These are phyloP conservation scores for Spinacia oleracea DNA, from an alignment of 179 eudicot species.

Conservation along the genomic window DNA sequence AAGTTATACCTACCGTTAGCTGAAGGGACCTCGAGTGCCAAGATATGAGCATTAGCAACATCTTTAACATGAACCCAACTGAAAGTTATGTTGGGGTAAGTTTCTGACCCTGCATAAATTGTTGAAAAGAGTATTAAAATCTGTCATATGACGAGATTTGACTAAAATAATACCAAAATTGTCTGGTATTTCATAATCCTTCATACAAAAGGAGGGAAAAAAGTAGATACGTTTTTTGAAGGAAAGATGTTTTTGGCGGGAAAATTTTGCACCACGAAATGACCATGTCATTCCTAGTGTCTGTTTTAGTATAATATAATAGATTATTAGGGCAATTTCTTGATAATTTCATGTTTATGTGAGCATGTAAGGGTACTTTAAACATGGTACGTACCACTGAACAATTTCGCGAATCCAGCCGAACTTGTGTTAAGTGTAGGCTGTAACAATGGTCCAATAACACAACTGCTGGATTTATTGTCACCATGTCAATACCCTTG, in stretches of 20 bases:
- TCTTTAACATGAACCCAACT: slow-evolving; percentile 52
- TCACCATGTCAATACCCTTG: slow-evolving; percentile 55
- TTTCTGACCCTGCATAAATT: slow-evolving; percentile 33
- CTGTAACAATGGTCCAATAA: slow-evolving; percentile 60
- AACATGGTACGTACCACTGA: slow-evolving; percentile 36
- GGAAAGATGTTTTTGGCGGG: no score
- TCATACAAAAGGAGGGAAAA: no score
- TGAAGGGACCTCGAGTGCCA: slow-evolving; percentile 36
- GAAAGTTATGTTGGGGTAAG: slow-evolving; percentile 29
- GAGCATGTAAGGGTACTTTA: no score
- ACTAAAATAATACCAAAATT: no score
- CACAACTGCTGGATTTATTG: slow-evolving; percentile 63
- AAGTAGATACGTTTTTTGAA: no score
- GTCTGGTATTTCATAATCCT: no score
- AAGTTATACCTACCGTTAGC: slow-evolving; percentile 47
- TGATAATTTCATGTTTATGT: no score
- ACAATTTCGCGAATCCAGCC: slow-evolving; percentile 38
- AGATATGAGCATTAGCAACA: slow-evolving; percentile 46
- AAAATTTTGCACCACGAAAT: no score
- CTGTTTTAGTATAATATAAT: no score
- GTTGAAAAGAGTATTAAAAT: background rate
- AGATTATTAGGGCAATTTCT: background rate
- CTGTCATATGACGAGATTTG: no score
- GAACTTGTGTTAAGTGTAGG: slow-evolving; percentile 63
- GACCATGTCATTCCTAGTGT: no score